Conservation (phyloP, 257 asterid species). For the Cynanchum wilfordii region DNA sequence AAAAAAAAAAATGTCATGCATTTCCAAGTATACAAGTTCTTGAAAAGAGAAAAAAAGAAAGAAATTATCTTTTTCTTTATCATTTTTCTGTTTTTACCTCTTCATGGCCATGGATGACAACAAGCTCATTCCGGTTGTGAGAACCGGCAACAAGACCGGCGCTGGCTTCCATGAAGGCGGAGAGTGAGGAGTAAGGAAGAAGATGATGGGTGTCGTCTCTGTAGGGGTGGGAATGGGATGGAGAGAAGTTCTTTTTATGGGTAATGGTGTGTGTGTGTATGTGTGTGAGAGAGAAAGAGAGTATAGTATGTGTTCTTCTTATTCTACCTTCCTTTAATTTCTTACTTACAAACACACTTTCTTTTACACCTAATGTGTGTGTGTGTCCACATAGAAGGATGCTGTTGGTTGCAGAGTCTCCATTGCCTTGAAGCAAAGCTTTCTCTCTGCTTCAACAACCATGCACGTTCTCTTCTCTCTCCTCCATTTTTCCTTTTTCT, state of each 20-base stretch:
- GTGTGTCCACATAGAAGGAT: conserved; percentile 25
- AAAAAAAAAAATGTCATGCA: no score
- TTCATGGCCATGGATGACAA: conserved; percentile 94
- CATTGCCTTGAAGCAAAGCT: conserved; percentile 83
- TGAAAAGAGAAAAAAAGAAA: no score
- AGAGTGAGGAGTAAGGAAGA: conserved; percentile 2
- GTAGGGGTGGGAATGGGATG: conserved; percentile 22
- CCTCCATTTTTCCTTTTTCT: conserved; percentile 8
- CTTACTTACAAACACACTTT: background rate
- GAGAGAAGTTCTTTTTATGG: conserved; percentile 39
- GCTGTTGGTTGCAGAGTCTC: conserved; percentile 83
- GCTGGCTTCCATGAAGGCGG: conserved; percentile 70
- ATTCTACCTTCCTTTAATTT: no score
- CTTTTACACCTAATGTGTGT: conserved; percentile 40
- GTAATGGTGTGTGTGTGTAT: background rate
- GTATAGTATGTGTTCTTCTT: conserved; percentile 25
- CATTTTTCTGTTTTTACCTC: no score
- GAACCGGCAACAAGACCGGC: conserved; percentile 98
- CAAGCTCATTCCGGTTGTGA: conserved; percentile 92
- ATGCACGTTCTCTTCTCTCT: conserved; percentile 23
- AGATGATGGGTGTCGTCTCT: conserved; percentile 20
- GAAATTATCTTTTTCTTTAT: no score
- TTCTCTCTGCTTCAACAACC: conserved; percentile 51
- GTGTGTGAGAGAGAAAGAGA: conserved; percentile 13
- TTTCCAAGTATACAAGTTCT: background rate